Percentiles rank a stretch among this genome's conserved stretches.
Conservation (phyloP, 352 stramenopile genomes). For the Phytophthora crassamura region DNA sequence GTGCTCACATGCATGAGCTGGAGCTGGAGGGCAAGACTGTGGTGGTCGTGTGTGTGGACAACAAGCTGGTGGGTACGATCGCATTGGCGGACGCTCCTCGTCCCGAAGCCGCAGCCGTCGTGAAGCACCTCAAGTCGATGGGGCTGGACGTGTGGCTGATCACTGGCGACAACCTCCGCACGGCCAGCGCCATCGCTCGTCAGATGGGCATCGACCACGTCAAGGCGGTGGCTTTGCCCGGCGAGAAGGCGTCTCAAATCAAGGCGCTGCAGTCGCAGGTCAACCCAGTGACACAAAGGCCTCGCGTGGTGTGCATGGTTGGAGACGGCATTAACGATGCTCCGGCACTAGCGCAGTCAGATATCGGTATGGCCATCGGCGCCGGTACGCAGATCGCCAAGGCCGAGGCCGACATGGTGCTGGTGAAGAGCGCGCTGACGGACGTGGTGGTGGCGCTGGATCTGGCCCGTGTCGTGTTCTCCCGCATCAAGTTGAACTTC, state of each 20-base stretch:
- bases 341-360: constrained; percentile 90
- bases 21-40: constrained; percentile 89
- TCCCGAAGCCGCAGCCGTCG: constrained; percentile 73
- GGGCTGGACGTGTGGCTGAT: constrained; percentile 88
- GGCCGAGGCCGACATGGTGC: constrained; percentile 87
- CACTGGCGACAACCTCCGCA: constrained; percentile 94
- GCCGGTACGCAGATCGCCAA: constrained; percentile 92
- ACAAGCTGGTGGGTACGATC: constrained; percentile 77
- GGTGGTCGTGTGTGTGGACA: constrained; percentile 78
- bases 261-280: constrained; percentile 78
- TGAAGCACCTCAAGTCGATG: constrained; percentile 83
- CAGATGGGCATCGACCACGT: constrained; percentile 91
- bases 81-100: constrained; percentile 79
- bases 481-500: constrained; percentile 88
- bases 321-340: constrained; percentile 97
- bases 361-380: constrained; percentile 94
- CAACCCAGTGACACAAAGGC: constrained; percentile 73
- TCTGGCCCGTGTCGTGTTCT: constrained; percentile 82
- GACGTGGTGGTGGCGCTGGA: constrained; percentile 89
- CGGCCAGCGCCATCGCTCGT: constrained; percentile 88
- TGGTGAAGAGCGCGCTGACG: constrained; percentile 86
- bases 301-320: constrained; percentile 92
- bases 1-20: constrained; percentile 80
- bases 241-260: constrained; percentile 95
- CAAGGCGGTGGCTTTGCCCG: constrained; percentile 90